Evolutionary conservation across 1,284 basidiomycete genomes (phyloP), one percentile per base, ranked within the genome.

Genomic region (Heterobasidion occidentale): DNA sequence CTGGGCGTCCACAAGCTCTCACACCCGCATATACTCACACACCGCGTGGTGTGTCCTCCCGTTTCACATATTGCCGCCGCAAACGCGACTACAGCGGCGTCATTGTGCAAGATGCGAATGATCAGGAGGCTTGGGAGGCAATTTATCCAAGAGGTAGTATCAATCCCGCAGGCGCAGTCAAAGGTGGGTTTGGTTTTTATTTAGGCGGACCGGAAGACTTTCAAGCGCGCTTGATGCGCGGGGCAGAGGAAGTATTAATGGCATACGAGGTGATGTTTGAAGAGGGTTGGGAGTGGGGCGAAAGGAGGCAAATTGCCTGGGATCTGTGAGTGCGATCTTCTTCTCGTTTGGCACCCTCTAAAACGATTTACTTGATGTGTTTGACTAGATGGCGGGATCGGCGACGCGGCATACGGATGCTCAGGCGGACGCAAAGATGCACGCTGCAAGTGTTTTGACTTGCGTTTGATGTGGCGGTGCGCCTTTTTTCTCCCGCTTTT

Each of bases 291-390:
- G 75, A 78, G 44, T 86, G 79, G 76, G n/a, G 72, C 70, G 11
- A 81, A 80, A 61, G 84, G 84, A 27, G 84, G 84, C 8, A 87
- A 87, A 63, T 68, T 86, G 2, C 84, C 84, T 38, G 84, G 84
- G 3, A 69, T 81, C 5, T 85, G 83, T 83, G 61, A 66, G 83
- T 71, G 9, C 17, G 33, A 36, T 36, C n/a, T 12, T 20, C 38
- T 19, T 33, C 45, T 19, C 27, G 38, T 9, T 36, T 50, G 7
- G 53, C 12, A 44, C 11, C 27, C 27, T 27, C 27, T 6, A 27
- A 27, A n/a, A 6, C 7, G n/a, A 36, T 55, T 55, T 27, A 27
- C 27, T 27, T 6, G 38, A 51, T 46, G 9, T n/a, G 12, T 20
- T 11, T 11, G 36, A 38, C n/a, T 48, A 84, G 81, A 77, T 59